These are phyloP conservation scores for Amanita rubescens DNA, from an alignment of 768 basidiomycete genomes.

Conservation along the genomic window DNA sequence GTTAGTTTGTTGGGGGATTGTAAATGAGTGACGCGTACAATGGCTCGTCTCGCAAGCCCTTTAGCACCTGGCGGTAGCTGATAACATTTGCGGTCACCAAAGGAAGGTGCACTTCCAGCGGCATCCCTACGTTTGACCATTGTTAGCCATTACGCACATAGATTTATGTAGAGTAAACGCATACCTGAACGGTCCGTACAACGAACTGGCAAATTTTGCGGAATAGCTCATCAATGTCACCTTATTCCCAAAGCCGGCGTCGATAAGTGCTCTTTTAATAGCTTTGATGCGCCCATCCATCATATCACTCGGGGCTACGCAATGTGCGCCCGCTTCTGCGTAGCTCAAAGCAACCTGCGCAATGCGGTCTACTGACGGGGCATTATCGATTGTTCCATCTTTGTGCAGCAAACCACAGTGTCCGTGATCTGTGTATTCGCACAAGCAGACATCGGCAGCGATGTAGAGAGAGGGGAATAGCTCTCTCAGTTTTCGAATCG, in stretches of 20 bases:
- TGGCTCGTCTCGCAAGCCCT: slow-evolving; percentile 88
- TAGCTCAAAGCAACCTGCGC: slow-evolving; percentile 90
- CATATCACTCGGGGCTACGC: slow-evolving; percentile 99
- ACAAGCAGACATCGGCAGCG: slow-evolving; percentile 95
- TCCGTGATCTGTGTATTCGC: slow-evolving; percentile 98
- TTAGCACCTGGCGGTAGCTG: slow-evolving; percentile 87
- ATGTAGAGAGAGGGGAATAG: slow-evolving; percentile 86
- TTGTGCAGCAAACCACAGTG: slow-evolving; percentile 81
- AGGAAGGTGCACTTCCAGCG: slow-evolving; percentile 92
- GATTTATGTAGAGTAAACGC: slow-evolving; percentile 11
- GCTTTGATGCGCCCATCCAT: slow-evolving; percentile 93
- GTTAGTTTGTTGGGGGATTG: slow-evolving; percentile 1
- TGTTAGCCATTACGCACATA: background rate
- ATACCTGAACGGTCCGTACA: slow-evolving; percentile 96
- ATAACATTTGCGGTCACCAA: slow-evolving; percentile 96
- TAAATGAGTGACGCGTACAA: slow-evolving; percentile 47
- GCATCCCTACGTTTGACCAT: slow-evolving; percentile 59
- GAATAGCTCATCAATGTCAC: slow-evolving; percentile 95
- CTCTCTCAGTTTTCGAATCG: slow-evolving; percentile 68
- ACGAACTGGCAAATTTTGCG: slow-evolving; percentile 91
- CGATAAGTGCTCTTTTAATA: slow-evolving; percentile 84
- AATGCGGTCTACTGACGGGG: slow-evolving; percentile 78
- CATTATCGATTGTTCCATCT: slow-evolving; percentile 73
- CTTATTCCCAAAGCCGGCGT: slow-evolving; percentile 76
- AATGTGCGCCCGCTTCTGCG: slow-evolving; percentile 92